These are phyloP conservation scores for Tricholoma bakamatsutake DNA, from an alignment of 768 basidiomycete genomes.

Conservation along the genomic window DNA sequence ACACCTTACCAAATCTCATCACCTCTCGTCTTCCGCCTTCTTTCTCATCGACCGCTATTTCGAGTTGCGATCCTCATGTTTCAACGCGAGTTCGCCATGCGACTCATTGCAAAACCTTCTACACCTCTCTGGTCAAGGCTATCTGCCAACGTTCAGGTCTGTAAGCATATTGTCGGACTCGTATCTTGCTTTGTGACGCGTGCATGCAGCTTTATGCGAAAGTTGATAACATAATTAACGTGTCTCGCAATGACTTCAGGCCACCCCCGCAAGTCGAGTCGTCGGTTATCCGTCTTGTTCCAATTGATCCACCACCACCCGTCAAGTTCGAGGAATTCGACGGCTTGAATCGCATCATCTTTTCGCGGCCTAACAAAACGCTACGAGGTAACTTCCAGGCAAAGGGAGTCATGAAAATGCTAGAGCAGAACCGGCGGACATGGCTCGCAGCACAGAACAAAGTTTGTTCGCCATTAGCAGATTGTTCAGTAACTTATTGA, in stretches of 20 bases:
- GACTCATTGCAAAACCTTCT: slow-evolving; percentile 81
- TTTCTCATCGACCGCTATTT: slow-evolving; percentile 92
- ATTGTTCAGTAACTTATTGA: neutral
- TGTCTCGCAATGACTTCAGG: slow-evolving; percentile 94
- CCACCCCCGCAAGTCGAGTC: slow-evolving; percentile 95
- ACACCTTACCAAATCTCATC: slow-evolving; percentile 99
- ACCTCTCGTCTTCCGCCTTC: slow-evolving; percentile 91
- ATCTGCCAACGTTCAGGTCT: slow-evolving; percentile 86
- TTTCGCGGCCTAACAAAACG: slow-evolving; percentile 86
- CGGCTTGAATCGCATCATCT: slow-evolving; percentile 86
- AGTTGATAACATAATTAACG: slow-evolving; percentile 94
- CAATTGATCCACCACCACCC: slow-evolving; percentile 92
- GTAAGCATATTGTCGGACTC: slow-evolving; percentile 1
- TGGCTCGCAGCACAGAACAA: slow-evolving; percentile 81
- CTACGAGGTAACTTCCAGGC: slow-evolving; percentile 87
- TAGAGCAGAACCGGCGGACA: slow-evolving; percentile 89
- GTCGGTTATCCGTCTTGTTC: slow-evolving; percentile 85
- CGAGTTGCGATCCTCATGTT: slow-evolving; percentile 98
- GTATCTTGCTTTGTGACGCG: neutral
- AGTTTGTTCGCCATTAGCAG: slow-evolving; percentile 25
- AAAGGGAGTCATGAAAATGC: slow-evolving; percentile 91
- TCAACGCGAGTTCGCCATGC: slow-evolving; percentile 95
- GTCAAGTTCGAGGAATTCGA: slow-evolving; percentile 98
- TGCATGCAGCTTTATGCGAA: slow-evolving; percentile 73
- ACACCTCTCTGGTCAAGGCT: slow-evolving; percentile 89